Evolutionary conservation across 345 rosid genomes (phyloP).

Genomic region (Dipteronia sinensis): DNA sequence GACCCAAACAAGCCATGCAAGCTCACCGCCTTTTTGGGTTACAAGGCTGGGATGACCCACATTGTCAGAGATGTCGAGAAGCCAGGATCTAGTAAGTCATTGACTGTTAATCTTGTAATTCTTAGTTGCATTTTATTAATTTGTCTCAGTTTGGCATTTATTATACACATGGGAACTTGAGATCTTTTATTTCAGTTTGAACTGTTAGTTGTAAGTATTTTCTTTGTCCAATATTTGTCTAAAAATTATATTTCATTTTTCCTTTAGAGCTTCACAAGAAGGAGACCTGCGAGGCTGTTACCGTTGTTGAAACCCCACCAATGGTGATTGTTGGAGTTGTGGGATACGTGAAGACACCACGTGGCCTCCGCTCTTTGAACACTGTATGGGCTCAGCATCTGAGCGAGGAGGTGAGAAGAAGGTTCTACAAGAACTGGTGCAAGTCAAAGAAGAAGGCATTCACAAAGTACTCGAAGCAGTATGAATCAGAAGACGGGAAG

Average conservation of each 20-base stretch:
- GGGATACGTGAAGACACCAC: constrained; percentile 75
- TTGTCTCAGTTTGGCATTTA: background rate
- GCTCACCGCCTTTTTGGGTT: constrained; percentile 85
- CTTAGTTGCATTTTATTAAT: too few relatives aligned
- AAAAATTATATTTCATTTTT: background rate
- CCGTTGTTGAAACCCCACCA: constrained; percentile 80
- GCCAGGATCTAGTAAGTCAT: constrained; percentile 77
- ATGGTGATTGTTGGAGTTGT: constrained; percentile 87
- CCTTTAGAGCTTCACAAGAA: constrained; percentile 86
- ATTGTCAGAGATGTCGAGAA: constrained; percentile 89
- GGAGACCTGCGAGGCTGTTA: constrained; percentile 91
- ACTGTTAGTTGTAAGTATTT: background rate
- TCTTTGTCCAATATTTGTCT: background rate
- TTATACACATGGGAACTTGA: background rate
- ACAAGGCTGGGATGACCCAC: constrained; percentile 96
- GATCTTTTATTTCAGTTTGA: background rate
- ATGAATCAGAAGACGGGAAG: constrained; percentile 68
- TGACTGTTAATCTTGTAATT: background rate
- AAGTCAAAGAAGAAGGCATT: constrained; percentile 94
- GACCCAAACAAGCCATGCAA: constrained; percentile 73
- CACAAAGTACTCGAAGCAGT: constrained; percentile 60
- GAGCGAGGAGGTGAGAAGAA: constrained; percentile 75
- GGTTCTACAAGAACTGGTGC: constrained; percentile 88
- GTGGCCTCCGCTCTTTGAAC: constrained; percentile 68
- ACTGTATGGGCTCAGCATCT: constrained; percentile 93